Evolutionary conservation across 2,329 filamentous ascomycete species (phyloP).

Genomic region (Fusarium albosuccineum): DNA sequence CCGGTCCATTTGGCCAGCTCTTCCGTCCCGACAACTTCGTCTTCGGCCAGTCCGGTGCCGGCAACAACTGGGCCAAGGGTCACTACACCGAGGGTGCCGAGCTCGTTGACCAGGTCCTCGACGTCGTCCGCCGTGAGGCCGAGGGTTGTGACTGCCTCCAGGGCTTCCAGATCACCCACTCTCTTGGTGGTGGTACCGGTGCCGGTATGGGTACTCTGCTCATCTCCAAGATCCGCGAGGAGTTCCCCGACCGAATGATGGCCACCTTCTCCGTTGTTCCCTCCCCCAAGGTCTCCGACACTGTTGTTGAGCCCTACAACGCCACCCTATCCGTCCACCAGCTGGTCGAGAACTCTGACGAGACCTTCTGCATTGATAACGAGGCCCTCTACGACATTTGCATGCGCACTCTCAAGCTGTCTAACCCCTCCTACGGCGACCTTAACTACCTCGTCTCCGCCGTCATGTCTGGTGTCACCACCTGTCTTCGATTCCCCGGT

Average conservation of each 20-base stretch:
- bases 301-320: slow-evolving; percentile 99
- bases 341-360: slow-evolving; percentile 99
- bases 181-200: slow-evolving; percentile 99
- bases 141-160: slow-evolving; percentile 99
- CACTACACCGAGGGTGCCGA: slow-evolving; percentile 99
- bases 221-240: slow-evolving; percentile 99
- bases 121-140: slow-evolving; percentile 98
- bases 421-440: slow-evolving; percentile 98
- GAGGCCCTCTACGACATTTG: slow-evolving; percentile 99
- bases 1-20: slow-evolving; percentile 97
- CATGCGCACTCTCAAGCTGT: slow-evolving; percentile 99
- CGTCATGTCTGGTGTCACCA: slow-evolving; percentile 99
- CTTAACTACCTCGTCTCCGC: slow-evolving; percentile 99
- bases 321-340: slow-evolving; percentile 99
- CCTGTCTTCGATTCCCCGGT: slow-evolving; percentile 98
- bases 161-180: slow-evolving; percentile 99
- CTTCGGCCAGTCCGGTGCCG: slow-evolving; percentile 98
- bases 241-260: slow-evolving; percentile 99
- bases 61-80: slow-evolving; percentile 99
- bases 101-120: slow-evolving; percentile 97
- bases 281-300: slow-evolving; percentile 99
- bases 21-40: slow-evolving; percentile 99
- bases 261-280: slow-evolving; percentile 99
- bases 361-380: slow-evolving; percentile 99
- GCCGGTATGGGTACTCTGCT: slow-evolving; percentile 99